Evolutionary conservation across 164 flowering plant genomes (phyloP).

Genomic region (Magnolia sinica): DNA sequence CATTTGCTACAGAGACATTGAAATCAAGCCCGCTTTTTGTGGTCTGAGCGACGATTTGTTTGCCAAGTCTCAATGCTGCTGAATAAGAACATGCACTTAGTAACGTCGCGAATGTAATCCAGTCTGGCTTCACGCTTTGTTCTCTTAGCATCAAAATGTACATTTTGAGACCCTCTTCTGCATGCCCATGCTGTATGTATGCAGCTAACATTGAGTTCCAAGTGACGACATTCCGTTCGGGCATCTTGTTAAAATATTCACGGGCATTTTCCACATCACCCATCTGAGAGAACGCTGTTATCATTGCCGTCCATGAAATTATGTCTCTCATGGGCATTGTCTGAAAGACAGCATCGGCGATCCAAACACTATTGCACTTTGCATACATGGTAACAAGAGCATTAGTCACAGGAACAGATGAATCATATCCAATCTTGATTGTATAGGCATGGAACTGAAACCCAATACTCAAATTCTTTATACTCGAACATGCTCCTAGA

Average conservation of each 20-base stretch:
- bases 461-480: slow-evolving; percentile 31
- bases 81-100: slow-evolving; percentile 41
- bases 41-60: slow-evolving; percentile 37
- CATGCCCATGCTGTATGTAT: slow-evolving; percentile 34
- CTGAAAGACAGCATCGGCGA: slow-evolving; percentile 29
- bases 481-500: slow-evolving; percentile 40
- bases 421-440: slow-evolving; percentile 36
- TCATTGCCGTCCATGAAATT: slow-evolving; percentile 43
- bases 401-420: slow-evolving; percentile 37
- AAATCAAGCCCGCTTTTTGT: slow-evolving; percentile 31
- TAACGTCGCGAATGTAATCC: slow-evolving; percentile 37
- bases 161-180: slow-evolving; percentile 43
- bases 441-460: slow-evolving; percentile 35
- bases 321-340: slow-evolving; percentile 34
- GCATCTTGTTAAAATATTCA: slow-evolving; percentile 37
- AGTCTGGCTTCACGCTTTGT: slow-evolving; percentile 30
- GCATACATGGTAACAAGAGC: slow-evolving; percentile 45
- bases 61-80: slow-evolving; percentile 35
- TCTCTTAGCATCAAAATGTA: slow-evolving; percentile 30
- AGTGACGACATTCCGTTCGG: slow-evolving; percentile 36
- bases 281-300: slow-evolving; percentile 31
- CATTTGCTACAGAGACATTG: slow-evolving; percentile 40
- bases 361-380: slow-evolving; percentile 22
- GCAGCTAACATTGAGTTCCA: slow-evolving; percentile 53
- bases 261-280: slow-evolving; percentile 33